Evolutionary conservation across 148 eudicot species (phyloP), one percentile per base, ranked within the genome.

Genomic region (Camellia japonica): DNA sequence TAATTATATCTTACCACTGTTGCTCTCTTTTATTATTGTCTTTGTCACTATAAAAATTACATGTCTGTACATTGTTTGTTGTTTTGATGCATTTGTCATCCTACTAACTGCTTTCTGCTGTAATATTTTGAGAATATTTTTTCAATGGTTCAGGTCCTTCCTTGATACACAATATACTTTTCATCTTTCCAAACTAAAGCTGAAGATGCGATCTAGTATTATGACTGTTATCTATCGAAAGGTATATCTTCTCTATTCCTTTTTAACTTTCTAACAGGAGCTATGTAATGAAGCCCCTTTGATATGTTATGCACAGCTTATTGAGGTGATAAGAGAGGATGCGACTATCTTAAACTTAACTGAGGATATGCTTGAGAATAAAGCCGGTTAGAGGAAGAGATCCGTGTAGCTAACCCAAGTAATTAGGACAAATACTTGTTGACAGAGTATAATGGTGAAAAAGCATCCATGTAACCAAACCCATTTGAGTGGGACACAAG

Each of bases 141-240:
- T 74, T 84, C 16, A 44, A 82, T 85, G 78, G 80, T 85, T 90
- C 93, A 95, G 99, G 87, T 96, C 98, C 68, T 81, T 93, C 87
- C 94, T 96, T 67, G 98, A 96, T 83, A 96, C 99, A 52, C 99
- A 96, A 71, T 96, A 96, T 75, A 88, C 94, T 77, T 93, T 87
- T 91, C 93, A 81, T 74, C 93, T 96, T 72, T 86, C 97, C 73
- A 83, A 87, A 77, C 83, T 96, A 68, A 93, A 88, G 87, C 82
- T 96, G 79, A 96, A 87, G 91, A 88, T 93, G 80, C 88, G 99
- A 75, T 87, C 98, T 78, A 84, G 98, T 83, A 90, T 96, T 72
- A 92, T 96, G 97, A 89, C 91, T 59, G 41, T 89, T 68, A 89
- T 96, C 59, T 96, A 93, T 86, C 85, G 80, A 51, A 93, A 95